Conservation (phyloP, 1,139 yeast genomes). For the Chernovozyma aurita region DNA sequence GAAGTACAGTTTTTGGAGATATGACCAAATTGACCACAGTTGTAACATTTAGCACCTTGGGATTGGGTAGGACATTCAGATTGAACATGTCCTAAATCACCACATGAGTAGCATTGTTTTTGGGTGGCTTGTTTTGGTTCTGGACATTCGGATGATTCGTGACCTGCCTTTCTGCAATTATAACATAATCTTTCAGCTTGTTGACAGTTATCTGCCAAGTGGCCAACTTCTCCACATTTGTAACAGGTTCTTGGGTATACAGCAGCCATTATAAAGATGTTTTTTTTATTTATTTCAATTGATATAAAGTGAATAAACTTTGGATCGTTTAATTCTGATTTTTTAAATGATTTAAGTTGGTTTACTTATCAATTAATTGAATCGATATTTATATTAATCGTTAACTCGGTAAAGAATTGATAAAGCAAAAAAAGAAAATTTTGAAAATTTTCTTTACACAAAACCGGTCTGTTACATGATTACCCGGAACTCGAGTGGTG, state of each 20-base stretch:
- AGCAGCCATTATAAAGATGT: constrained; percentile 58
- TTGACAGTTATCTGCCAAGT: constrained; percentile 82
- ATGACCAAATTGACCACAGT: constrained; percentile 77
- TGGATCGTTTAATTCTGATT: too few species aligned
- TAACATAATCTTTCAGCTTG: constrained; percentile 83
- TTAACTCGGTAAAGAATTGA: neutral
- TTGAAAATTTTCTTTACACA: neutral
- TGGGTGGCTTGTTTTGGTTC: constrained; percentile 78
- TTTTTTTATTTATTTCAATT: constrained; percentile 6
- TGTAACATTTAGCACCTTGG: constrained; percentile 49
- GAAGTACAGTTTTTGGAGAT: constrained; percentile 68
- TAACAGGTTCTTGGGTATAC: constrained; percentile 81
- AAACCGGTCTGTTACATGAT: neutral
- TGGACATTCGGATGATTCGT: constrained; percentile 83
- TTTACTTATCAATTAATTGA: too few species aligned
- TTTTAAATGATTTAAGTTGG: too few species aligned
- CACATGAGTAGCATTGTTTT: constrained; percentile 90
- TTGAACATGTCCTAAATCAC: constrained; percentile 67
- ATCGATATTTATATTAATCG: too few species aligned
- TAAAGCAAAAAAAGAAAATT: neutral
- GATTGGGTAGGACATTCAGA: constrained; percentile 56
- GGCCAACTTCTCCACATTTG: constrained; percentile 92
- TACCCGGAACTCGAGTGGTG: neutral
- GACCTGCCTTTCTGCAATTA: constrained; percentile 91
- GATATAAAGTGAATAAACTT: too few species aligned